phyloP scores from a whole-genome alignment of 345 rosid genomes.

The Cochlearia excelsa region DNA sequence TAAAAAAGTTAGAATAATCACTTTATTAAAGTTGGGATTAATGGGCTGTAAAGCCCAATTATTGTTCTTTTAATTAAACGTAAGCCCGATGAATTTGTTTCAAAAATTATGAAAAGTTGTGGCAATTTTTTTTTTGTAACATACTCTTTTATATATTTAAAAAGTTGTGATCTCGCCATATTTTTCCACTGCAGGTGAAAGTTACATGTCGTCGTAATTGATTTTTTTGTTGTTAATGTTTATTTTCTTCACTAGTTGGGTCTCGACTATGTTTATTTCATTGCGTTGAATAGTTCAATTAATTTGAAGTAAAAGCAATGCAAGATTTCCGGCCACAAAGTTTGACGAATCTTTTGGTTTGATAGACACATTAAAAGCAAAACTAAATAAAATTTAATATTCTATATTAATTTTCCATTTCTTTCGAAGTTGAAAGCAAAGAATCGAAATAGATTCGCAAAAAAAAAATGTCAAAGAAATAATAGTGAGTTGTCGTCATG shows the following conservation, averaged over 20 bases:
- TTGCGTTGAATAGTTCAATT: background rate
- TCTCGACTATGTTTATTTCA: too few species aligned
- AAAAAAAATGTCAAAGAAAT: slow-evolving; percentile 21
- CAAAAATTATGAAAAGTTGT: too few species aligned
- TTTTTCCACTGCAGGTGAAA: slow-evolving; percentile 15
- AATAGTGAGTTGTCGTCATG: slow-evolving; percentile 28
- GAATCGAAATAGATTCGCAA: slow-evolving; percentile 24
- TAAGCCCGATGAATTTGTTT: too few species aligned
- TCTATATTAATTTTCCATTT: too few species aligned
- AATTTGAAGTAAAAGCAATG: slow-evolving; percentile 12
- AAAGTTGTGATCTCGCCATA: background rate
- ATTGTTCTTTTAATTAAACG: too few species aligned
- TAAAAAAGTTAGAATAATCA: too few species aligned
- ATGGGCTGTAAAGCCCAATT: too few species aligned
- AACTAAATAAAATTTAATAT: slow-evolving; percentile 10
- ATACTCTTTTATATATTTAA: too few species aligned
- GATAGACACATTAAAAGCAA: slow-evolving; percentile 32
- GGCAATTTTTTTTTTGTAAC: too few species aligned
- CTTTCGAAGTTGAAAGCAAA: slow-evolving; percentile 25
- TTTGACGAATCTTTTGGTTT: slow-evolving; percentile 30
- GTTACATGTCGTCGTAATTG: slow-evolving; percentile 13
- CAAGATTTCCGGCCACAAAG: slow-evolving; percentile 34
- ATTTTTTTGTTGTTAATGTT: background rate
- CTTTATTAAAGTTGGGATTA: too few species aligned
- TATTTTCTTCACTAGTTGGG: background rate